Percentiles rank a stretch among this genome's conserved stretches.
phyloP scores from a whole-genome alignment of 2,329 filamentous ascomycete species.

The Macroventuria anomochaeta region DNA sequence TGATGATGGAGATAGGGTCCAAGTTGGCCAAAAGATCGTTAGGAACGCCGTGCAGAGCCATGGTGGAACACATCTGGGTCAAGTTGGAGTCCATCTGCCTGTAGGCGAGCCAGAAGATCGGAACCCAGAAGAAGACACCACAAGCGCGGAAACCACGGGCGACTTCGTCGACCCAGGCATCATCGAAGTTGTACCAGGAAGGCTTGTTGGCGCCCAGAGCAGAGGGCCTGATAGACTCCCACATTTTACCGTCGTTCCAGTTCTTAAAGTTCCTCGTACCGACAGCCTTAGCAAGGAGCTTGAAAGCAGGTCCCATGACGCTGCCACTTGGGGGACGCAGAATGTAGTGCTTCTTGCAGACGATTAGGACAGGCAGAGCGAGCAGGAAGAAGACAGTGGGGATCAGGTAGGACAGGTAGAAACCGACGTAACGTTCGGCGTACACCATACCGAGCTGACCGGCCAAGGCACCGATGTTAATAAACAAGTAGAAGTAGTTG shows the following conservation, averaged over 20 bases:
- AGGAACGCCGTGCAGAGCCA: slow-evolving; percentile 73
- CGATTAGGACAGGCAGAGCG: slow-evolving; percentile 64
- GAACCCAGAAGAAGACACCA: slow-evolving; percentile 64
- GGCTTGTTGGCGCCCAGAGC: slow-evolving; percentile 63
- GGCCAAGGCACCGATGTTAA: slow-evolving; percentile 48
- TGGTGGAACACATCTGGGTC: slow-evolving; percentile 68
- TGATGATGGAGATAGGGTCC: slow-evolving; percentile 75
- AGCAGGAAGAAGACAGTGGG: slow-evolving; percentile 70
- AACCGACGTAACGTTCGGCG: slow-evolving; percentile 63
- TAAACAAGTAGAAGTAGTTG: slow-evolving; percentile 57
- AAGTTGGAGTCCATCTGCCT: slow-evolving; percentile 72
- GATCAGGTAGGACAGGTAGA: slow-evolving; percentile 74
- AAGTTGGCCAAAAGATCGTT: slow-evolving; percentile 81
- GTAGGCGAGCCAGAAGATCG: slow-evolving; percentile 71
- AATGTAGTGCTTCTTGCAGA: slow-evolving; percentile 67
- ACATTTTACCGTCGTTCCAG: slow-evolving; percentile 63
- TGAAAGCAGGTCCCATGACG: slow-evolving; percentile 69
- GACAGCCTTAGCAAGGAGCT: slow-evolving; percentile 59
- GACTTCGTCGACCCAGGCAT: slow-evolving; percentile 82
- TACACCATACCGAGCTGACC: slow-evolving; percentile 50
- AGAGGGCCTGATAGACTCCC: slow-evolving; percentile 71
- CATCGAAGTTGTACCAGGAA: slow-evolving; percentile 78
- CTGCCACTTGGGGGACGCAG: slow-evolving; percentile 70
- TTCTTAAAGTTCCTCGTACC: slow-evolving; percentile 63
- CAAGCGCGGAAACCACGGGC: slow-evolving; percentile 62